Evolutionary conservation across 2,329 filamentous ascomycete genomes (phyloP).

Genomic region (Akanthomyces uredinophilus): DNA sequence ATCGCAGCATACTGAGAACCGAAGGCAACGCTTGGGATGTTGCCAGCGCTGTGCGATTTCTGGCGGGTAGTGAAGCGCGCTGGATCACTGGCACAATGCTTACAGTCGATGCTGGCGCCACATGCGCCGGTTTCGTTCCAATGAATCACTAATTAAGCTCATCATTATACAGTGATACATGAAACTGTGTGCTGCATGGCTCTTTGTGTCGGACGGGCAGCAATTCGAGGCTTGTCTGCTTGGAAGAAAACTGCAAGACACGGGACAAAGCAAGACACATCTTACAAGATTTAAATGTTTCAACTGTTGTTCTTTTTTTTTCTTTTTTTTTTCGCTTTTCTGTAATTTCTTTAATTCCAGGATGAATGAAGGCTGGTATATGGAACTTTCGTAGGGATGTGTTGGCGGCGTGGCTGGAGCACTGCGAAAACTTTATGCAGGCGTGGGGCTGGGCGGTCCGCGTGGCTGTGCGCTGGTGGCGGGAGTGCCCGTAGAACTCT

Average conservation of each 20-base stretch:
- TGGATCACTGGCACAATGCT: constrained; percentile 40
- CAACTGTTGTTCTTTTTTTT: too few species aligned
- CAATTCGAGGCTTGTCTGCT: too few species aligned
- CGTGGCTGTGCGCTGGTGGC: constrained; percentile 3
- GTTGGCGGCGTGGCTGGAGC: background rate
- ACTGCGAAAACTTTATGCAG: background rate
- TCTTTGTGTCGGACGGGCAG: too few species aligned
- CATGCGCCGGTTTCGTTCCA: constrained; percentile 23
- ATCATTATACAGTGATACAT: too few species aligned
- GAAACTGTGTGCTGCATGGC: too few species aligned
- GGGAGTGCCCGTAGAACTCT: background rate
- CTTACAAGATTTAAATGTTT: too few species aligned
- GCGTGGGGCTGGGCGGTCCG: background rate
- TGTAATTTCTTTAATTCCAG: too few species aligned
- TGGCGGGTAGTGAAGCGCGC: constrained; percentile 35
- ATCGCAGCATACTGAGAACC: constrained; percentile 34
- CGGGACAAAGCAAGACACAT: too few species aligned
- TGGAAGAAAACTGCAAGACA: too few species aligned
- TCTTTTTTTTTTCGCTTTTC: too few species aligned
- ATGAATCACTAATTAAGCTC: background rate
- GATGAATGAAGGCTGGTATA: background rate
- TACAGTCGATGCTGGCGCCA: constrained; percentile 39
- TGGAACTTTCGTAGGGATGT: background rate
- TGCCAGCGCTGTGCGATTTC: constrained; percentile 34
- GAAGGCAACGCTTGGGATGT: constrained; percentile 42